Evolutionary conservation across 495 filamentous ascomycete genomes (phyloP).

Genomic region (Daldinia childiae): DNA sequence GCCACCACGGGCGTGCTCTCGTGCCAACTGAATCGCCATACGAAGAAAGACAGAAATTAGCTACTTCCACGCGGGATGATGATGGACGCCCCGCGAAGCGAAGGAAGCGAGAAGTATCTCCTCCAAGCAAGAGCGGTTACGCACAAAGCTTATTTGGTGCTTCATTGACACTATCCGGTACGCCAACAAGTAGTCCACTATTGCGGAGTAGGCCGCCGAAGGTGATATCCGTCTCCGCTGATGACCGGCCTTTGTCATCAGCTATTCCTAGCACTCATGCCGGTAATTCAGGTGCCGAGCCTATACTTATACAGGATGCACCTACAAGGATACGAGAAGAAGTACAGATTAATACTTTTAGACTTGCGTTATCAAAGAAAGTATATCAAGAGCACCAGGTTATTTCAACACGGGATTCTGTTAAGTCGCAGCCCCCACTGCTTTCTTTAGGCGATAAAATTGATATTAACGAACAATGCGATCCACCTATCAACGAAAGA

Average conservation of each 20-base stretch:
- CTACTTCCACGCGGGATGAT: constrained; percentile 22
- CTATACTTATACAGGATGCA: background rate
- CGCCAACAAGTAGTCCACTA: constrained; percentile 50
- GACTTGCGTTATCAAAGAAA: background rate
- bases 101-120: constrained; percentile 47
- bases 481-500: background rate
- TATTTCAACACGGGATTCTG: background rate
- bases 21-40: constrained; percentile 60
- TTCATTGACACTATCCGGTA: constrained; percentile 54
- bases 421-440: background rate
- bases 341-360: background rate
- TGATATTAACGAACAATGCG: background rate
- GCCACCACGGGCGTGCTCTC: constrained; percentile 61
- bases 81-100: constrained; percentile 49
- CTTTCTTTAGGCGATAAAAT: background rate
- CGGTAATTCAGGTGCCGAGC: constrained; percentile 1
- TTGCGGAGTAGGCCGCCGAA: constrained; percentile 34
- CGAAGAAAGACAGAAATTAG: constrained; percentile 54
- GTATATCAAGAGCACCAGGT: background rate
- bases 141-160: constrained; percentile 63
- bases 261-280: constrained; percentile 16
- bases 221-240: constrained; percentile 19
- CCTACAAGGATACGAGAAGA: background rate
- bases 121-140: constrained; percentile 59
- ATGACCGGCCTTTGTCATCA: constrained; percentile 13